Base-by-base conservation (phyloP, 2,329 filamentous ascomycete species). In the Fusarium coicis region DNA sequence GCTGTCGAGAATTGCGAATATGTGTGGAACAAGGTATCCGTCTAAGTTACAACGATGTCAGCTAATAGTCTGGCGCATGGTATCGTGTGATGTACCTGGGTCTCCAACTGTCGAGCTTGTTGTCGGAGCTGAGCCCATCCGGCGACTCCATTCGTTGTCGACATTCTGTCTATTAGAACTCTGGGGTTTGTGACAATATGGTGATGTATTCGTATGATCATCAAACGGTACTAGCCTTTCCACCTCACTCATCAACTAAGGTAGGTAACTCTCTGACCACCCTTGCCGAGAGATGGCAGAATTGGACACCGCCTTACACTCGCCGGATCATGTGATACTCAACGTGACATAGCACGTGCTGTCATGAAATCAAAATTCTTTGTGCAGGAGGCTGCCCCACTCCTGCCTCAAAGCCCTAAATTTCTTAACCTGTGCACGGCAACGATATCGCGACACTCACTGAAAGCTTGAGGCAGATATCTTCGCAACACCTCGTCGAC, bases 41-140 rank as follows among this genome's bases (percentile, higher is more conserved):
- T 97, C 94, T 98, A 69, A 65, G 66, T 49, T 60, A 47, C 23
- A 44, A 53, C 70, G 47, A 73, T 66, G 71, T 78, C 77, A 78
- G 70, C 64, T 67, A 64, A 40, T 52, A 58, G 37, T 60, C 40
- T 28, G 61, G 65, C 67, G 69, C 64, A 77, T 73, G 52, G 70
- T 70, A 53, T 63, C 43, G 58, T 68, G 68, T 23, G 16, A 55
- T 81, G 74, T 86, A 97, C 96, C 89, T 98, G 96, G 69, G 92
- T 94, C 83, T 99, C 96, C 71, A 98, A 87, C 49, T 91, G 90
- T 78, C 96, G 89, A 70, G 95, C 94, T 84, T 98, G 96, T 82
- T 98, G 95, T 78, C 96, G 93, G 76, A 98, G 88, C 85, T 98
- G 95, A 79, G 94, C 92, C 96, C 96, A 99, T 84, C 95, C 92